A percentile compares a stretch with the other conserved stretches of the same genome.
Evolutionary conservation across 2,329 filamentous ascomycete genomes (phyloP).

Genomic region (Phaeosphaeriaceae sp.): DNA sequence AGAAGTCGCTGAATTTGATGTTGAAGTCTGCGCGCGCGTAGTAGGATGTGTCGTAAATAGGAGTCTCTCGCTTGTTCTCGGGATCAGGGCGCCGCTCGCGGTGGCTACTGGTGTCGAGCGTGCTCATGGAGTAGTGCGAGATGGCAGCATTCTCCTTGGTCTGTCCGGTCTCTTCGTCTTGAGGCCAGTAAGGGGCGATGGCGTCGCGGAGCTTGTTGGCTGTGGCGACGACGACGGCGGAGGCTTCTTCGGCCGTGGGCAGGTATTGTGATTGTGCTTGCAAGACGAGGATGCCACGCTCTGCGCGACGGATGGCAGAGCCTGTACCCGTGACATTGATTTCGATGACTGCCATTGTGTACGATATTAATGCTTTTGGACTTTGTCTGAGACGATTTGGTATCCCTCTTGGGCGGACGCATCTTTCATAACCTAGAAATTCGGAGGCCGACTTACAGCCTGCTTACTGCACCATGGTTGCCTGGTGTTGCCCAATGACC

Average conservation of each 20-base stretch:
- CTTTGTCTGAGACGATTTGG: background rate
- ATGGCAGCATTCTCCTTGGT: constrained; percentile 12
- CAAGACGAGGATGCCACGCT: constrained; percentile 14
- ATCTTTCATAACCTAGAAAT: background rate
- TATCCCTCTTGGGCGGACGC: background rate
- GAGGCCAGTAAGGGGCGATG: constrained; percentile 16
- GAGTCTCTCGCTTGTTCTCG: background rate
- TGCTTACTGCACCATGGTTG: background rate
- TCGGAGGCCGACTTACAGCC: background rate
- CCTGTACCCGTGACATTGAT: constrained; percentile 16
- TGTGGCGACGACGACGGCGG: constrained; percentile 7
- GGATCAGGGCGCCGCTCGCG: background rate
- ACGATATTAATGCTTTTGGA: background rate
- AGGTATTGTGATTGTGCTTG: constrained; percentile 12
- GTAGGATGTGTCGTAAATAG: constrained; percentile 9
- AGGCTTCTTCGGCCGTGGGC: constrained; percentile 12
- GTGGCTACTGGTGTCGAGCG: constrained; percentile 13
- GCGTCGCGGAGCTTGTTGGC: constrained; percentile 10
- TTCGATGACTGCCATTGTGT: constrained; percentile 8
- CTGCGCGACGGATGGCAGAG: constrained; percentile 7
- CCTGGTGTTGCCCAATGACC: background rate
- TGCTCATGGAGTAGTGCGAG: constrained; percentile 21
- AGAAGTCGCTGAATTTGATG: constrained; percentile 22
- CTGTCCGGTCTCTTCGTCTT: constrained; percentile 9
- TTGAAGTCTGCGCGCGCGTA: constrained; percentile 12